phyloP scores from a whole-genome alignment of 148 eudicot genomes.

The Heliamphora exappendiculata region DNA sequence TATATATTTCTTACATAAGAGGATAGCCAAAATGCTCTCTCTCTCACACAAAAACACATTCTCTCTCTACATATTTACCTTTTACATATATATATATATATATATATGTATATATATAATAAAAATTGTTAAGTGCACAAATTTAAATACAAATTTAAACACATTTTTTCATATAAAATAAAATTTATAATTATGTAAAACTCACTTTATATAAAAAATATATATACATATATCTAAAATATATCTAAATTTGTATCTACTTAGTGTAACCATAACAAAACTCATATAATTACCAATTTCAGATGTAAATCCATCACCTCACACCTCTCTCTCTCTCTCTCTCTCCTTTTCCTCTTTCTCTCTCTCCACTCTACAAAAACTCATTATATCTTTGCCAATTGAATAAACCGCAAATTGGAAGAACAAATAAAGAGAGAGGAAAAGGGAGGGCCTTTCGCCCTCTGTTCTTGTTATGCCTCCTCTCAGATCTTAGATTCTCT shows the following conservation, averaged over 20 bases:
- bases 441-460: conserved; percentile 54
- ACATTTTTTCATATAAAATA: no score
- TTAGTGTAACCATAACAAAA: no score
- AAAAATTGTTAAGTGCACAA: no score
- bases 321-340: conserved; percentile 23
- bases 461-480: conserved; percentile 50
- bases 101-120: no score
- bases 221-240: no score
- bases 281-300: conserved; percentile 28
- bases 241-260: no score
- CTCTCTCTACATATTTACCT: conserved; percentile 20
- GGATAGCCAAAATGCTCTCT: conserved; percentile 46
- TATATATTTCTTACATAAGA: conserved; percentile 37
- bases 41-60: conserved; percentile 6
- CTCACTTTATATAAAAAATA: no score
- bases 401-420: conserved; percentile 11
- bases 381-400: conserved; percentile 6
- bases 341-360: conserved; percentile 10
- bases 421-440: conserved; percentile 22
- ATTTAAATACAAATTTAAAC: no score
- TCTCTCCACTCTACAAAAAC: conserved; percentile 13
- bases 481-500: conserved; percentile 57
- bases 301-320: conserved; percentile 31
- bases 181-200: no score
- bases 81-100: not conserved